These are phyloP conservation scores for Colletotrichum phormii DNA, from an alignment of 2,329 filamentous ascomycete species.

Conservation along the genomic window DNA sequence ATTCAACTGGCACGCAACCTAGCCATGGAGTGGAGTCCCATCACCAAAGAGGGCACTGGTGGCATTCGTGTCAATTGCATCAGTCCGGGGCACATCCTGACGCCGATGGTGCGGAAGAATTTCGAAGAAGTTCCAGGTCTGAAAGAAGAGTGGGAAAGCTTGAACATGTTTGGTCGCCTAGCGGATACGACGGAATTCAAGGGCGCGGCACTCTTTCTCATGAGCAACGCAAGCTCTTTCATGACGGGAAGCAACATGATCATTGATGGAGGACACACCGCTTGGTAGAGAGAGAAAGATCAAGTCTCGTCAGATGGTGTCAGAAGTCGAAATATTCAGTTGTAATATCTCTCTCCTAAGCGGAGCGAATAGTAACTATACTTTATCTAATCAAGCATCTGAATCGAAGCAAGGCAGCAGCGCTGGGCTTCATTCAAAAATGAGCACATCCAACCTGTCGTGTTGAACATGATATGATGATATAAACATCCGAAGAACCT, in stretches of 20 bases:
- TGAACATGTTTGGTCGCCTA: conserved; percentile 78
- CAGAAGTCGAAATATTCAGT: no score
- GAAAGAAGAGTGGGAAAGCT: conserved; percentile 71
- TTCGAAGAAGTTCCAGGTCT: conserved; percentile 76
- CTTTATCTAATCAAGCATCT: no score
- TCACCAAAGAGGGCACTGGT: conserved; percentile 52
- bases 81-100: conserved; percentile 57
- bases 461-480: no score
- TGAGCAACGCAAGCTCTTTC: conserved; percentile 72
- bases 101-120: conserved; percentile 78
- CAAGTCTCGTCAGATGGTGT: no score
- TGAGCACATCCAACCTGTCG: no score
- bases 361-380: no score
- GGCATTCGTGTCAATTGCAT: conserved; percentile 69
- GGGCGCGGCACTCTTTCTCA: conserved; percentile 69
- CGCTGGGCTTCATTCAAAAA: no score
- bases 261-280: conserved; percentile 67
- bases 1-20: conserved; percentile 72
- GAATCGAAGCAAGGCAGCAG: no score
- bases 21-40: conserved; percentile 71
- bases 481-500: no score
- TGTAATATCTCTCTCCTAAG: no score
- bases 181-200: conserved; percentile 70
- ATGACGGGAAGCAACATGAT: conserved; percentile 70
- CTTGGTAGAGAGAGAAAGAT: conserved; percentile 54